Evolutionary conservation across 75 land plant species (phyloP).

Genomic region (Cupressus sempervirens): DNA sequence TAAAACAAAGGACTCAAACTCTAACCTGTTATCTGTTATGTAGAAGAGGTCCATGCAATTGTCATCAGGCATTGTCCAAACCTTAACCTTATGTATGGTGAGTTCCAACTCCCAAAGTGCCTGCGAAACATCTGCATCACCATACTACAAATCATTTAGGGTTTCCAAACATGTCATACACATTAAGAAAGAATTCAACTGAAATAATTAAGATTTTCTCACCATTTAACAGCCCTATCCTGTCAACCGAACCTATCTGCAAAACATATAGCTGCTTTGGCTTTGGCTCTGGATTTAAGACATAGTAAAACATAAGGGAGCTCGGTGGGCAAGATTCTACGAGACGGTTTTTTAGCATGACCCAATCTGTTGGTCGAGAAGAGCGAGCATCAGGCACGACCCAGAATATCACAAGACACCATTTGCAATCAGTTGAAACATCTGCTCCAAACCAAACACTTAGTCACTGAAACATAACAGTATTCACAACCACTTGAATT

Average conservation of each 20-base stretch:
- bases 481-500: no score
- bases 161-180: not conserved
- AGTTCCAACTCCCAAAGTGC: slow-evolving; percentile 75
- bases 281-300: slow-evolving; percentile 11
- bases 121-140: slow-evolving; percentile 59
- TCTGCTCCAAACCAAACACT: slow-evolving; percentile 32
- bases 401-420: slow-evolving; percentile 84
- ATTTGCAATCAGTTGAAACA: slow-evolving; percentile 83
- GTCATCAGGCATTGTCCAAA: slow-evolving; percentile 76
- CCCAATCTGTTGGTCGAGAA: slow-evolving; percentile 43
- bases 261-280: slow-evolving; percentile 50
- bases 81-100: slow-evolving; percentile 67
- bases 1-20: not conserved
- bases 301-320: slow-evolving; percentile 24
- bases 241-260: slow-evolving; percentile 45
- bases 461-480: not conserved
- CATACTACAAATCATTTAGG: not conserved
- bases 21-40: slow-evolving; percentile 60
- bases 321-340: slow-evolving; percentile 66
- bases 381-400: slow-evolving; percentile 41
- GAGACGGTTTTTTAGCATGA: slow-evolving; percentile 57
- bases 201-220: slow-evolving; percentile 1
- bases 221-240: slow-evolving; percentile 75
- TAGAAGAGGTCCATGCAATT: slow-evolving; percentile 67
- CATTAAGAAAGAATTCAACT: not conserved